These are phyloP conservation scores for Populus simonii DNA, from an alignment of 345 rosid species.

Conservation along the genomic window DNA sequence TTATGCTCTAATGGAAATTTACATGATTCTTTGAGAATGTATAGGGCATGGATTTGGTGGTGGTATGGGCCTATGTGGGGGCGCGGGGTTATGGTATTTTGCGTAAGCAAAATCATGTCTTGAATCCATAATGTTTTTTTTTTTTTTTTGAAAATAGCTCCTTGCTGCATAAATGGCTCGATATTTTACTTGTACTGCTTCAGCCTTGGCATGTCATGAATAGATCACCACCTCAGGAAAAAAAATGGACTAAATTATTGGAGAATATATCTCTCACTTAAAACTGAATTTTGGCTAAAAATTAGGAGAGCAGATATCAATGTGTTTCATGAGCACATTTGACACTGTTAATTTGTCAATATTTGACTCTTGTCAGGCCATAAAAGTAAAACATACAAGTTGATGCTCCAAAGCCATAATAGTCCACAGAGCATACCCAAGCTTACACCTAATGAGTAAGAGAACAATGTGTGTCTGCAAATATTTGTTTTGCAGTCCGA, in stretches of 20 bases:
- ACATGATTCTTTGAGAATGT: background rate
- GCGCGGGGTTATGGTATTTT: background rate
- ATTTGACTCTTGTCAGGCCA: background rate
- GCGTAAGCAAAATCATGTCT: background rate
- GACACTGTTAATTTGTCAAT: background rate
- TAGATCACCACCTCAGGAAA: background rate
- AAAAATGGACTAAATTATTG: background rate
- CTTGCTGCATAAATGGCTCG: background rate
- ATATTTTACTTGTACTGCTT: background rate
- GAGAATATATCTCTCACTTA: background rate
- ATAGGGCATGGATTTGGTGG: background rate
- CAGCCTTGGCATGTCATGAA: background rate
- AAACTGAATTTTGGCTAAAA: background rate
- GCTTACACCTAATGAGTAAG: background rate
- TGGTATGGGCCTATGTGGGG: too few relatives aligned
- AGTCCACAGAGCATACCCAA: background rate
- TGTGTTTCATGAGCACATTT: background rate
- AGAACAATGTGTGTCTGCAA: background rate
- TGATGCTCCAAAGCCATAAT: background rate
- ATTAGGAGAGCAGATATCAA: background rate
- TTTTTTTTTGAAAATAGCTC: background rate
- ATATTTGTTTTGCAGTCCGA: background rate
- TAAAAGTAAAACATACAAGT: background rate
- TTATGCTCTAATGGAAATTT: background rate
- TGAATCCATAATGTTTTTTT: background rate